Evolutionary conservation across 202 grass and related monocot genomes (phyloP).

Genomic region (Zoysia matrella): DNA sequence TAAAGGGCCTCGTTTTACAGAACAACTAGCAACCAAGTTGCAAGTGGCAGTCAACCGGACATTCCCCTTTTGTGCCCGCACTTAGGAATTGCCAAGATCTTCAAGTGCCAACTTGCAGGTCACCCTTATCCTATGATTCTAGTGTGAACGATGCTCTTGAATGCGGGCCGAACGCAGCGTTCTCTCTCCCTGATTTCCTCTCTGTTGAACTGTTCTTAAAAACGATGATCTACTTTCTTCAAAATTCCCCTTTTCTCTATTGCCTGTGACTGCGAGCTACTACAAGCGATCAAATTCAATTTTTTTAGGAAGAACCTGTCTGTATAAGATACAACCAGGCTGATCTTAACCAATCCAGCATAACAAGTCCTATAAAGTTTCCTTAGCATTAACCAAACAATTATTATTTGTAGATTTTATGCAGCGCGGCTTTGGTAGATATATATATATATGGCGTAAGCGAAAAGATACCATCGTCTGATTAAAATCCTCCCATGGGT

Average conservation of each 20-base stretch:
- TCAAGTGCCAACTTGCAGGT: constrained; percentile 38
- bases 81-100: constrained; percentile 25
- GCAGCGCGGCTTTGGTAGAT: neutral
- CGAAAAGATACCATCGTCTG: neutral
- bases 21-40: no score
- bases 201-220: neutral
- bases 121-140: constrained; percentile 19
- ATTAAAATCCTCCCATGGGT: neutral
- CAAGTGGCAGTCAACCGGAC: no score
- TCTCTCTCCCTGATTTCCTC: neutral
- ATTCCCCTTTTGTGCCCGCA: neutral
- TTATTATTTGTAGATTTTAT: neutral
- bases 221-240: neutral
- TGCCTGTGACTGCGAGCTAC: neutral
- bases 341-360: no score
- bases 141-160: constrained; percentile 23
- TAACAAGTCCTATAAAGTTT: no score
- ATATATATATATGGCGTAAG: neutral
- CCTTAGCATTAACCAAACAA: no score
- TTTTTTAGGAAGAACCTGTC: no score
- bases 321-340: no score
- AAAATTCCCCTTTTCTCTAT: neutral
- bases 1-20: no score
- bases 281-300: no score
- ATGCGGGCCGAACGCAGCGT: neutral